Percentiles rank a stretch among this genome's conserved stretches.
phyloP scores from a whole-genome alignment of 148 eudicot species.

The Fagopyrum homotropicum region DNA sequence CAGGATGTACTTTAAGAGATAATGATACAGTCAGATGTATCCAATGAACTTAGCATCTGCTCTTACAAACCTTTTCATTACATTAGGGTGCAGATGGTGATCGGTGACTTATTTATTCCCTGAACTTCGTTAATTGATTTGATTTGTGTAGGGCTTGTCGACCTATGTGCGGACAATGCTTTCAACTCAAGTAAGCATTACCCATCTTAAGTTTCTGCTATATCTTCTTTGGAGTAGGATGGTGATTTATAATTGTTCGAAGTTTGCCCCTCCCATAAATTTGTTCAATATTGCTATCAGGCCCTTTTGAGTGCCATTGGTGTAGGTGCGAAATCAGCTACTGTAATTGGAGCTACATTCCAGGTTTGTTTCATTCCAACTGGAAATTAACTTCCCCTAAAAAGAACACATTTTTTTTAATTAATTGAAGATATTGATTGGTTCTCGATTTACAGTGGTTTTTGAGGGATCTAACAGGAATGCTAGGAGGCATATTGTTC shows the following conservation, averaged over 20 bases:
- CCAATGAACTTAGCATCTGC: not conserved
- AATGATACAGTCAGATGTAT: not conserved
- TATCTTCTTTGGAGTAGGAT: not conserved
- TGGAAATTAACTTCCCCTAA: not conserved
- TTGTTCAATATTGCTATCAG: slow-evolving; percentile 23
- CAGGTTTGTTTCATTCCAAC: slow-evolving; percentile 39
- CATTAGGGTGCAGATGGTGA: not conserved
- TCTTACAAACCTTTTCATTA: not conserved
- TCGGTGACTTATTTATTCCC: not conserved
- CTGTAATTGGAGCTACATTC: slow-evolving; percentile 96
- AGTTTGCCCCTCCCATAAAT: not conserved
- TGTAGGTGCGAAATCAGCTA: slow-evolving; percentile 94
- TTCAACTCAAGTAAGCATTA: slow-evolving; percentile 77
- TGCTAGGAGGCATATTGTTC: slow-evolving; percentile 95
- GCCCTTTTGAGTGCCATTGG: slow-evolving; percentile 99
- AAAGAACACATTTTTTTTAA: not conserved
- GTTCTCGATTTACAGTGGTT: slow-evolving; percentile 57
- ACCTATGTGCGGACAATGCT: slow-evolving; percentile 92
- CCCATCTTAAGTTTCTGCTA: not conserved
- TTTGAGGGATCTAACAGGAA: slow-evolving; percentile 95
- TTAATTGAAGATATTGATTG: not conserved
- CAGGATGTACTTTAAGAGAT: not conserved
- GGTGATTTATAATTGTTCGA: not conserved
- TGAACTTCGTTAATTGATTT: slow-evolving; percentile 10
- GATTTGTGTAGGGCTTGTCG: slow-evolving; percentile 68